phyloP scores from a whole-genome alignment of 257 asterid genomes.

The Solanum verrucosum region DNA sequence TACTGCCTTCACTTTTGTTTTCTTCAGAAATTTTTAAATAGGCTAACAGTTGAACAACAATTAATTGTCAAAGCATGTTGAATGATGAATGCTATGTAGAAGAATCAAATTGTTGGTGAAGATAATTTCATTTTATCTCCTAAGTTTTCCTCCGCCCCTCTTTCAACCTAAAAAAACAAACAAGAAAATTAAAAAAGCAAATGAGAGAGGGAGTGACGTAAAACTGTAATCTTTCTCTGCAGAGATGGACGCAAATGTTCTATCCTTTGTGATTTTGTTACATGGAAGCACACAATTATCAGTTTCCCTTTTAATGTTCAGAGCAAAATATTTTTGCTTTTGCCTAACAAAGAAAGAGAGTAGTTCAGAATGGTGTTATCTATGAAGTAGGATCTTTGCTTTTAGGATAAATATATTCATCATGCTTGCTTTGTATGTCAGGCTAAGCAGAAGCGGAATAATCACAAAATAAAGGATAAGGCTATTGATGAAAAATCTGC shows the following conservation, averaged over 20 bases:
- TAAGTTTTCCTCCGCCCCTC: background rate
- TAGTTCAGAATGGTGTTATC: background rate
- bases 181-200: background rate
- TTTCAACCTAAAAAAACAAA: background rate
- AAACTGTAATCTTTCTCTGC: background rate
- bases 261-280: background rate
- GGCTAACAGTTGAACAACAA: background rate
- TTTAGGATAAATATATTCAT: background rate
- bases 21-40: background rate
- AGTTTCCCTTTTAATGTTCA: background rate
- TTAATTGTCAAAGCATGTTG: background rate
- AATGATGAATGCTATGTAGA: background rate
- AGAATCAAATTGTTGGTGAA: background rate
- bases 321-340: background rate
- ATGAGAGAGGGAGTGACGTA: background rate
- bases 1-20: background rate
- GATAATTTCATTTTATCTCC: background rate
- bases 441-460: constrained; percentile 76
- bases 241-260: background rate
- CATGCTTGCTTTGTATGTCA: constrained; percentile 15
- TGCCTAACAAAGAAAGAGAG: background rate
- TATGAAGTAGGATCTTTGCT: background rate
- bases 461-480: constrained; percentile 65
- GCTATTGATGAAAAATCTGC: constrained; percentile 43
- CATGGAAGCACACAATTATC: background rate